These are phyloP conservation scores for Arachis hypogaea DNA, from an alignment of 306 rosid genomes.

Conservation along the genomic window DNA sequence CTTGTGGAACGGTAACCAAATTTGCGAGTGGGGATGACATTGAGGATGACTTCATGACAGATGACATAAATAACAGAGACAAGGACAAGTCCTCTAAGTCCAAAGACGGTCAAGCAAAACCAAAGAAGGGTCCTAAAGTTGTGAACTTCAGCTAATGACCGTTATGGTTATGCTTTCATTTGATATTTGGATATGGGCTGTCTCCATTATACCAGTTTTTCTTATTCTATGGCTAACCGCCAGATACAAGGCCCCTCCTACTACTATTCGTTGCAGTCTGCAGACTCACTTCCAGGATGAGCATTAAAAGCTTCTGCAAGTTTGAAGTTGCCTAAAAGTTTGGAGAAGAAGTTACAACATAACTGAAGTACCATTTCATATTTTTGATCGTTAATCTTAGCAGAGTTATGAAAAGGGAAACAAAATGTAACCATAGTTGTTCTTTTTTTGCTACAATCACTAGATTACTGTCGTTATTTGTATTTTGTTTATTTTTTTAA, in stretches of 20 bases:
- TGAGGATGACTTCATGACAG: conserved; percentile 74
- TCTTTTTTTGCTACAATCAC: not conserved
- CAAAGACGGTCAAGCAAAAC: conserved; percentile 44
- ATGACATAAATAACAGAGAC: conserved; percentile 41
- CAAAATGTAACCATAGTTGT: conserved; percentile 15
- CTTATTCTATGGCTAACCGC: conserved; percentile 11
- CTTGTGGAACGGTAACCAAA: conserved; percentile 57
- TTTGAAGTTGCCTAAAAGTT: not conserved
- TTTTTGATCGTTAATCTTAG: conserved; percentile 2
- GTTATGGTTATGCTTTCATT: conserved; percentile 1
- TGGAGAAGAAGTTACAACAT: conserved; percentile 25
- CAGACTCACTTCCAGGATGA: conserved; percentile 33
- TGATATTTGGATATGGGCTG: conserved; percentile 16
- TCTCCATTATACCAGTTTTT: conserved; percentile 9
- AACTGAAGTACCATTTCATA: not conserved
- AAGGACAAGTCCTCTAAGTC: conserved; percentile 45
- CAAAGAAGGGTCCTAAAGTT: conserved; percentile 68
- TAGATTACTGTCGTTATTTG: not conserved
- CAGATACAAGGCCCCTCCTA: conserved; percentile 5
- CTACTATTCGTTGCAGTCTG: conserved; percentile 26
- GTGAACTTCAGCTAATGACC: conserved; percentile 63
- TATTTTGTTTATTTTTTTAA: conserved; percentile 3
- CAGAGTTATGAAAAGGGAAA: conserved; percentile 1
- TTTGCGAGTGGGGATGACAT: conserved; percentile 86
- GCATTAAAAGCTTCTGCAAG: conserved; percentile 4